Base-by-base conservation (phyloP, 768 basidiomycete genomes). In the Strobilomyces confusus region DNA sequence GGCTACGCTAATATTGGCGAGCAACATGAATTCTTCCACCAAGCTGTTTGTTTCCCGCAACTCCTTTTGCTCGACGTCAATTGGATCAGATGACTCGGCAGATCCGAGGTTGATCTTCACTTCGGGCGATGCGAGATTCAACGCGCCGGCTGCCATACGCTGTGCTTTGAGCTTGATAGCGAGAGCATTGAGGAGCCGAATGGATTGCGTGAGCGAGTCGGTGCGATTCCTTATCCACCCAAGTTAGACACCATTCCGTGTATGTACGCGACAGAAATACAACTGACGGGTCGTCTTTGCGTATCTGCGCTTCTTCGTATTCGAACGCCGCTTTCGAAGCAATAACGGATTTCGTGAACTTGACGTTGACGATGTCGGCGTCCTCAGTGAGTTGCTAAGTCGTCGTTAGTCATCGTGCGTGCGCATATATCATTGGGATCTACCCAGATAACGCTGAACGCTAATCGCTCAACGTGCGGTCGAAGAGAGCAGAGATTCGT, bases 1-100 rank as follows among this genome's bases (percentile, higher is more conserved):
- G 7, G 97, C 95, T 1, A 98, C 97, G 58, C 87, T 91, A 61
- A 95, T 89, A 63, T 98, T 99, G 7, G 97, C 95, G 54, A 99
- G 83, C 58, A 99, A 75, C 97, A 99, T 99, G 72, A 99, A 98
- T 69, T 98, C 97, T 70, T 99, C 97, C 2, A 98, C 97, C 8
- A 98, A 74, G 58, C 90, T 93, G 66, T 98, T 98, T 9, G 97
- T 99, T 72, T 98, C 95, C 26, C 81, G 75, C 64, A 89, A 67
- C 63, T 92, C 87, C 69, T 98, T 98, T 68, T 95, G 93, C 72
- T 98, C 93, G 11, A 99, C 95, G 57, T 98, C 95, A 57, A 98
- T 91, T 0, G 95, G 95, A 59, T 97, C 94, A 2, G 92, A 89
- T 0, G 89, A 91, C 68, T 98, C 97, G 1, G 93, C 77, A 58